Conservation (phyloP, 1,284 basidiomycete species). For the Ceratobasidium sp. region DNA sequence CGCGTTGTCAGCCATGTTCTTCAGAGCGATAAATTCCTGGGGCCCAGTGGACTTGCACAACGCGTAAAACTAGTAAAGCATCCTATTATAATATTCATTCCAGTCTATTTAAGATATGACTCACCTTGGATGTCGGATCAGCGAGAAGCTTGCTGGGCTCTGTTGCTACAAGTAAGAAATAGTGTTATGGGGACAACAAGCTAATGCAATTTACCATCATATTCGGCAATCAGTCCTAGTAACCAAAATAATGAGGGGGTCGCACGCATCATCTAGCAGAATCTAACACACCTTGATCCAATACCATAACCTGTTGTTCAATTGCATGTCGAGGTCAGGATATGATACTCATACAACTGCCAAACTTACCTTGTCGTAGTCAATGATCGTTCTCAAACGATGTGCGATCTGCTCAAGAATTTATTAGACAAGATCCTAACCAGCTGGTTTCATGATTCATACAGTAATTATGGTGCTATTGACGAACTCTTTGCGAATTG, state of each 20-base stretch:
- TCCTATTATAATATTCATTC: no score
- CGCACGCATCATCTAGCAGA: background rate
- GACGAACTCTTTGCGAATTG: conserved; percentile 74
- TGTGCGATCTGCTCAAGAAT: conserved; percentile 64
- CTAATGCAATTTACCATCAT: conserved; percentile 68
- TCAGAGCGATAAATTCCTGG: conserved; percentile 77
- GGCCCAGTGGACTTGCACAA: conserved; percentile 86
- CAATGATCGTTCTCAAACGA: conserved; percentile 70
- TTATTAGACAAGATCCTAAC: background rate
- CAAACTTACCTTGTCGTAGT: conserved; percentile 63
- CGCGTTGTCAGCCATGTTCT: conserved; percentile 49
- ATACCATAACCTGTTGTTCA: conserved; percentile 74
- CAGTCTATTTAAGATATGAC: no score
- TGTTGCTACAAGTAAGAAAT: no score
- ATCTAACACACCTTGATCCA: conserved; percentile 78
- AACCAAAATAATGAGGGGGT: conserved; percentile 49
- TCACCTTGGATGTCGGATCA: conserved; percentile 57
- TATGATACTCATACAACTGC: no score
- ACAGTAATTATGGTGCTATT: conserved; percentile 65
- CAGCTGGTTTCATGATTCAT: background rate
- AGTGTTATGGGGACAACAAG: no score
- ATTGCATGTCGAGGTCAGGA: conserved; percentile 33
- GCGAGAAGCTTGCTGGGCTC: conserved; percentile 67
- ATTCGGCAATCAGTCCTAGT: conserved; percentile 75
- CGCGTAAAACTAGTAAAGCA: conserved; percentile 71